These are phyloP conservation scores for Hygrophoropsis aurantiaca DNA, from an alignment of 768 basidiomycete genomes.

Conservation along the genomic window DNA sequence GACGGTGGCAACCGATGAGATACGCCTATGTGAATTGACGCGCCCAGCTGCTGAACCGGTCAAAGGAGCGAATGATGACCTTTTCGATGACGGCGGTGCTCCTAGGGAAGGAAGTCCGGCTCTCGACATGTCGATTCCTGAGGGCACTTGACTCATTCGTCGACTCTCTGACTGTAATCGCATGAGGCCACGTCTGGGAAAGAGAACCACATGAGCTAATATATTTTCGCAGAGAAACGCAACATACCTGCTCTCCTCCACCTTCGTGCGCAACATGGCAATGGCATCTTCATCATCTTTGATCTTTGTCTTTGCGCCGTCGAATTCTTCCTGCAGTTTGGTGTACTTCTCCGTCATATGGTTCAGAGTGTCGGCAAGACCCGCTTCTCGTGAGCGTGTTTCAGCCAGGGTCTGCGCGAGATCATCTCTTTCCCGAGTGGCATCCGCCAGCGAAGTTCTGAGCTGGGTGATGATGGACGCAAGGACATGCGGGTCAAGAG, in stretches of 20 bases:
- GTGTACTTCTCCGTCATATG: slow-evolving; percentile 68
- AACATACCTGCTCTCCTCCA: slow-evolving; percentile 81
- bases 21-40: slow-evolving; percentile 59
- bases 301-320: slow-evolving; percentile 46
- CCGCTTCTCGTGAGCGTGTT: slow-evolving; percentile 54
- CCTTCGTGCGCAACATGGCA: slow-evolving; percentile 71
- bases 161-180: slow-evolving; percentile 77
- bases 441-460: slow-evolving; percentile 58
- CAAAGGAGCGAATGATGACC: slow-evolving; percentile 75
- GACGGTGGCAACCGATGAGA: slow-evolving; percentile 52
- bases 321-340: slow-evolving; percentile 55
- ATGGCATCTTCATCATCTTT: slow-evolving; percentile 81
- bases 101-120: slow-evolving; percentile 38
- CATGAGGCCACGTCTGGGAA: slow-evolving; percentile 77
- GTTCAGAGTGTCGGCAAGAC: slow-evolving; percentile 61
- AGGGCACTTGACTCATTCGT: slow-evolving; percentile 53
- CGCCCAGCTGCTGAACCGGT: slow-evolving; percentile 52
- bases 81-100: slow-evolving; percentile 57
- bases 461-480: slow-evolving; percentile 76
- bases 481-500: slow-evolving; percentile 73
- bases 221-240: slow-evolving; percentile 2
- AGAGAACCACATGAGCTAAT: slow-evolving; percentile 6
- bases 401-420: slow-evolving; percentile 52
- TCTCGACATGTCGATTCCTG: slow-evolving; percentile 56
- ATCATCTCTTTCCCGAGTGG: slow-evolving; percentile 73